phyloP scores from a whole-genome alignment of 1,284 basidiomycete species.

The Tausonia pullulans region DNA sequence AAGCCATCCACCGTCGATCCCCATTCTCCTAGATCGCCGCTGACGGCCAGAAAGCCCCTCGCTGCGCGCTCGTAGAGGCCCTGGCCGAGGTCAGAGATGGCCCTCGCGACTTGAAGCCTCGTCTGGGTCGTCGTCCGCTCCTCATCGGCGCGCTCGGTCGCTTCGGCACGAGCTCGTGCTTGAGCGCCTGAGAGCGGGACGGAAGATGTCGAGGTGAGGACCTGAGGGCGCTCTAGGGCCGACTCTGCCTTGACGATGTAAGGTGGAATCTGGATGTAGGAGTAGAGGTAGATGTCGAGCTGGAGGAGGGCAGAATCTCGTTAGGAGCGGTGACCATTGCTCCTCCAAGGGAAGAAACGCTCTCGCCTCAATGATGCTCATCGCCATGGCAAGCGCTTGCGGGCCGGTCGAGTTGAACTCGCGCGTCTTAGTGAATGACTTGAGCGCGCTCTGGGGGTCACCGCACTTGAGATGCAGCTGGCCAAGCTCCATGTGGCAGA shows the following conservation, averaged over 20 bases:
- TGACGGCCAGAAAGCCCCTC: conserved; percentile 52
- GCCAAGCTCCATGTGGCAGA: conserved; percentile 75
- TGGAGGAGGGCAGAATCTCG: conserved; percentile 25
- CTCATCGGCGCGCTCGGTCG: neutral
- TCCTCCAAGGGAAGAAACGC: neutral
- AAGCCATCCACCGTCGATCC: conserved; percentile 43
- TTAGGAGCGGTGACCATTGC: conserved; percentile 3
- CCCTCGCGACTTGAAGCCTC: conserved; percentile 20
- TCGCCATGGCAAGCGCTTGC: conserved; percentile 74
- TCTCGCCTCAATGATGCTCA: conserved; percentile 61
- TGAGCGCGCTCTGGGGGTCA: conserved; percentile 55
- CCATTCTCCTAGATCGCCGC: conserved; percentile 62
- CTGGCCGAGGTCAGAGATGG: conserved; percentile 54
- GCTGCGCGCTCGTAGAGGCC: conserved; percentile 66
- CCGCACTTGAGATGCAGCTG: conserved; percentile 59
- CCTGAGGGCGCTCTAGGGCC: conserved; percentile 51
- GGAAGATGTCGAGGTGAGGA: conserved; percentile 19
- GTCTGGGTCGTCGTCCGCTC: conserved; percentile 18
- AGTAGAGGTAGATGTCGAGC: conserved; percentile 69
- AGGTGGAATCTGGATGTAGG: conserved; percentile 67
- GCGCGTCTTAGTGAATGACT: conserved; percentile 68
- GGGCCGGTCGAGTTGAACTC: conserved; percentile 75
- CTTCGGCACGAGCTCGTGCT: conserved; percentile 4
- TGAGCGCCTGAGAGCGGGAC: conserved; percentile 14
- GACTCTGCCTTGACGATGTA: conserved; percentile 86